phyloP scores from a whole-genome alignment of 192 early-diverging fungal genomes.

The Entomortierella chlamydospora region DNA sequence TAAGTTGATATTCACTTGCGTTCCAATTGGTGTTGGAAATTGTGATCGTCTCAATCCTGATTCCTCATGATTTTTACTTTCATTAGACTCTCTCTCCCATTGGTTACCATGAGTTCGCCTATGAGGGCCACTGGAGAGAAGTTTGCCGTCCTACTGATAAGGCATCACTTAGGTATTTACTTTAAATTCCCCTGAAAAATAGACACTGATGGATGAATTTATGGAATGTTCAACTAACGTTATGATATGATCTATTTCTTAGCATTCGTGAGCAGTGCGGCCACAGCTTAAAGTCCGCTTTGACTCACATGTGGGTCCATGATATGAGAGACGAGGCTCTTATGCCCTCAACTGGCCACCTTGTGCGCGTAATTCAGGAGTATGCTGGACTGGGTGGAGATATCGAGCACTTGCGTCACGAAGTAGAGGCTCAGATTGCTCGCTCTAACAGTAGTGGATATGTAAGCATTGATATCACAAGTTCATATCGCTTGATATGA shows the following conservation, averaged over 20 bases:
- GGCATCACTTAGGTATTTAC: conserved; percentile 68
- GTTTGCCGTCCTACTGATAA: conserved; percentile 67
- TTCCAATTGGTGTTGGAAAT: neutral
- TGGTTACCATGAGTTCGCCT: conserved; percentile 76
- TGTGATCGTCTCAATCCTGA: neutral
- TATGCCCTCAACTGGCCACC: conserved; percentile 80
- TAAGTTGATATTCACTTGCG: conserved; percentile 21
- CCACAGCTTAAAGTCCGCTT: conserved; percentile 85
- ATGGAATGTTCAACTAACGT: too few relatives aligned
- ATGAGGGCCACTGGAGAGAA: conserved; percentile 84
- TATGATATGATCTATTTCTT: too few relatives aligned
- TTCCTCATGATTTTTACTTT: neutral
- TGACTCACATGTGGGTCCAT: conserved; percentile 71
- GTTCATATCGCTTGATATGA: neutral
- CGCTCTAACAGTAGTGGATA: conserved; percentile 66
- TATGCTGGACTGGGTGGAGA: conserved; percentile 90
- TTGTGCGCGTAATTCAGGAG: conserved; percentile 66
- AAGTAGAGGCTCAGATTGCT: conserved; percentile 75
- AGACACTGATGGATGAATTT: neutral
- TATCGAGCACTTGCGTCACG: conserved; percentile 75
- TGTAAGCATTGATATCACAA: conserved; percentile 42
- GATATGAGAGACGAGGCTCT: conserved; percentile 85
- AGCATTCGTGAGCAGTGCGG: conserved; percentile 84
- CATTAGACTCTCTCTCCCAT: conserved; percentile 56
- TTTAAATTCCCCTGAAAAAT: neutral